These are phyloP conservation scores for Helenozyma baotianmanensis DNA, from an alignment of 805 yeast species.

Conservation along the genomic window DNA sequence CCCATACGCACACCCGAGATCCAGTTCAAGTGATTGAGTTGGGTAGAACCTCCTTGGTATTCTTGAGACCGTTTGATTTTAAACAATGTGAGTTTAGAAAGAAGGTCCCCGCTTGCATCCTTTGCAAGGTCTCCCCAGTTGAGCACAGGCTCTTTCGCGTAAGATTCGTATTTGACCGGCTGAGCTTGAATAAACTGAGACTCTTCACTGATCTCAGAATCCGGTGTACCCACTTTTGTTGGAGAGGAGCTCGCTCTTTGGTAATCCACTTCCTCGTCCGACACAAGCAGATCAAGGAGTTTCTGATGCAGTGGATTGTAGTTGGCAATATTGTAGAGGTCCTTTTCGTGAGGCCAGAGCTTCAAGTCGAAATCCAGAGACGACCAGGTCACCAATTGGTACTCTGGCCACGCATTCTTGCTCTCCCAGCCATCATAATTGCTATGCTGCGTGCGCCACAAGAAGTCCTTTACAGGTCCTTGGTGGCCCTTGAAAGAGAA, in stretches of 20 bases:
- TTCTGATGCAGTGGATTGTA: slow-evolving; percentile 33
- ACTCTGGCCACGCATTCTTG: slow-evolving; percentile 67
- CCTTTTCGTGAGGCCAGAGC: slow-evolving; percentile 63
- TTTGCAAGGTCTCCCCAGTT: slow-evolving; percentile 28
- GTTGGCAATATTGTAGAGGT: slow-evolving; percentile 31
- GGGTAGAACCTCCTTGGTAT: slow-evolving; percentile 31
- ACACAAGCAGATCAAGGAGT: slow-evolving; percentile 13
- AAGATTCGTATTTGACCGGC: slow-evolving; percentile 26
- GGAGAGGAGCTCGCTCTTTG: too few species aligned
- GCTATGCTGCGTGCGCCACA: slow-evolving; percentile 64
- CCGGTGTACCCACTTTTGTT: slow-evolving; percentile 5
- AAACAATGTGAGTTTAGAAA: slow-evolving; percentile 34
- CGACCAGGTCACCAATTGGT: slow-evolving; percentile 91
- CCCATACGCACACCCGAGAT: slow-evolving; percentile 87
- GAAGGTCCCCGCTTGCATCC: slow-evolving; percentile 28
- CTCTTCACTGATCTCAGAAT: slow-evolving; percentile 7
- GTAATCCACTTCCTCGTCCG: too few species aligned
- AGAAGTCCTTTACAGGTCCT: slow-evolving; percentile 80
- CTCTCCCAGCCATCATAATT: slow-evolving; percentile 42
- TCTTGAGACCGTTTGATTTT: slow-evolving; percentile 36
- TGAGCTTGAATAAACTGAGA: neutral
- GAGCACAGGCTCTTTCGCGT: slow-evolving; percentile 34
- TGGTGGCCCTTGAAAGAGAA: slow-evolving; percentile 74
- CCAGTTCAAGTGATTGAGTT: slow-evolving; percentile 78
- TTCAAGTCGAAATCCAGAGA: slow-evolving; percentile 74